Conservation (phyloP, 1,284 basidiomycete genomes). For the Papiliotrema flavescens region DNA sequence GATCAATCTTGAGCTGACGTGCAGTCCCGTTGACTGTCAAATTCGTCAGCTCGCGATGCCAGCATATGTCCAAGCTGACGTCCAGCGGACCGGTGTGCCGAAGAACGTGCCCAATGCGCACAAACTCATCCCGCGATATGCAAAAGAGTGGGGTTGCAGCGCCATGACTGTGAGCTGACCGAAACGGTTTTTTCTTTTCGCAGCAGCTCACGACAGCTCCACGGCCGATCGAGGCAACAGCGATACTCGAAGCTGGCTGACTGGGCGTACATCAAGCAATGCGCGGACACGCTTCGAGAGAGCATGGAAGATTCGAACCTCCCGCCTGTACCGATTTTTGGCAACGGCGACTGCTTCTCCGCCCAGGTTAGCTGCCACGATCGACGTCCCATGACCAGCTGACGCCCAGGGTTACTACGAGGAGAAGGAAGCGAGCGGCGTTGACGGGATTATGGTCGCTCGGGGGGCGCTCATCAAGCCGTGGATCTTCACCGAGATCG, state of each 20-base stretch:
- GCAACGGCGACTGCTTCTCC: slow-evolving; percentile 91
- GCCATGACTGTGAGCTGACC: slow-evolving; percentile 66
- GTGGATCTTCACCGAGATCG: slow-evolving; percentile 95
- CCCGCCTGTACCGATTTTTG: slow-evolving; percentile 84
- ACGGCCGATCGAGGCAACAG: slow-evolving; percentile 88
- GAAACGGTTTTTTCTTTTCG: background rate
- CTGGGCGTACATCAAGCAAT: slow-evolving; percentile 85
- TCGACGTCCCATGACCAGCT: background rate
- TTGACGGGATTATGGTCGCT: slow-evolving; percentile 93
- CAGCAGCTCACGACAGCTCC: slow-evolving; percentile 58
- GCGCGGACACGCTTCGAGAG: slow-evolving; percentile 78
- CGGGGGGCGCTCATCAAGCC: slow-evolving; percentile 92
- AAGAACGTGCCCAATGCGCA: slow-evolving; percentile 82
- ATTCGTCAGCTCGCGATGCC: slow-evolving; percentile 49
- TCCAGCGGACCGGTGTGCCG: slow-evolving; percentile 75
- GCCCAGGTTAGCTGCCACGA: slow-evolving; percentile 43
- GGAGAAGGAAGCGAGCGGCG: slow-evolving; percentile 69
- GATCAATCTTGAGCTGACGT: background rate
- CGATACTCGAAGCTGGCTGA: slow-evolving; percentile 79
- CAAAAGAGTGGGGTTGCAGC: slow-evolving; percentile 69
- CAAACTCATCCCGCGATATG: slow-evolving; percentile 83
- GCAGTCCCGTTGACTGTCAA: slow-evolving; percentile 87
- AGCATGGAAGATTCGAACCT: slow-evolving; percentile 70
- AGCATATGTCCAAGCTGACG: background rate
- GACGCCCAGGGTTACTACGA: slow-evolving; percentile 51